Conservation (phyloP, 352 stramenopile species). For the Phytophthora litchii region DNA sequence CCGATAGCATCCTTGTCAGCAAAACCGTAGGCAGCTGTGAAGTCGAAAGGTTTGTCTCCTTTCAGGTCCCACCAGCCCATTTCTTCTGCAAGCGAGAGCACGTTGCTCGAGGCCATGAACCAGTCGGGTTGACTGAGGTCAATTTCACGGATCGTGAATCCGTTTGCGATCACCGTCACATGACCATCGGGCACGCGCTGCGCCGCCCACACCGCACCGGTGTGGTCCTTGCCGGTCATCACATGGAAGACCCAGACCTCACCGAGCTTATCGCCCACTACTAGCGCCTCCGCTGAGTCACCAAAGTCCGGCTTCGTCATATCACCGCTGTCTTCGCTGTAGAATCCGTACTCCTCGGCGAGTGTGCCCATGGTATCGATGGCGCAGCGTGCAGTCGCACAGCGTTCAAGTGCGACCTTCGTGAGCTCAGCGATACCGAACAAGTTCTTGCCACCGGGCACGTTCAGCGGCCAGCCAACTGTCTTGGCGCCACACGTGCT, state of each 20-base stretch:
- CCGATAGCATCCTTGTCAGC: slow-evolving; percentile 60
- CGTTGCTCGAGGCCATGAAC: slow-evolving; percentile 90
- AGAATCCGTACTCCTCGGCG: slow-evolving; percentile 93
- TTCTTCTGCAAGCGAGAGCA: slow-evolving; percentile 82
- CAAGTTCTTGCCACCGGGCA: slow-evolving; percentile 79
- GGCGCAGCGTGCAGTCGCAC: slow-evolving; percentile 78
- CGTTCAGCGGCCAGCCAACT: slow-evolving; percentile 68
- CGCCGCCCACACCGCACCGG: slow-evolving; percentile 92
- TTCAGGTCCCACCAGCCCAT: slow-evolving; percentile 87
- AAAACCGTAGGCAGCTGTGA: slow-evolving; percentile 74
- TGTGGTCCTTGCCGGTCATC: slow-evolving; percentile 86
- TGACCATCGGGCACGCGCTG: slow-evolving; percentile 92
- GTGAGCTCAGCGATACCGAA: slow-evolving; percentile 92
- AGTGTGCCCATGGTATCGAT: slow-evolving; percentile 92
- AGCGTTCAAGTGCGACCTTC: slow-evolving; percentile 91
- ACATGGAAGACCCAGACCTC: slow-evolving; percentile 97
- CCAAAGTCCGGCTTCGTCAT: slow-evolving; percentile 58
- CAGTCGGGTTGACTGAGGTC: slow-evolving; percentile 73
- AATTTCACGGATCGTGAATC: slow-evolving; percentile 93
- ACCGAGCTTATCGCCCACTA: slow-evolving; percentile 82
- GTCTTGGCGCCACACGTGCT: slow-evolving; percentile 92
- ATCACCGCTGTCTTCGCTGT: slow-evolving; percentile 88
- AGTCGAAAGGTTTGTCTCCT: slow-evolving; percentile 61
- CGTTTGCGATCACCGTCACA: slow-evolving; percentile 92
- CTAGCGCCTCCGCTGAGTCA: slow-evolving; percentile 86